These are phyloP conservation scores for Tinospora cordifolia DNA, from an alignment of 164 flowering plant genomes.

Conservation along the genomic window DNA sequence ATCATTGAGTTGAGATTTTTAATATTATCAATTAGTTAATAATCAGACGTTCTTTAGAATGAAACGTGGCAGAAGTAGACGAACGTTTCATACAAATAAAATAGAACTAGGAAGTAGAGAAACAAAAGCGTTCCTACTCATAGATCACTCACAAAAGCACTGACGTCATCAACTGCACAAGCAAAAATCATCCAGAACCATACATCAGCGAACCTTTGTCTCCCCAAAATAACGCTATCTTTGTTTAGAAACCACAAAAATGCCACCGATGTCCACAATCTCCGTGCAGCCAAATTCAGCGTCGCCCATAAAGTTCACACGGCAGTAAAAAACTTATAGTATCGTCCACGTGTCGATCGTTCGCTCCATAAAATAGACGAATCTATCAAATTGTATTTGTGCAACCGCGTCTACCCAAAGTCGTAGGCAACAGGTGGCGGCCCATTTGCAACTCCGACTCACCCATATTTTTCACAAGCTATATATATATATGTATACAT, in stretches of 20 bases:
- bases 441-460: not conserved
- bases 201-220: constrained; percentile 2
- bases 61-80: too few species aligned
- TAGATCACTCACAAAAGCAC: not conserved
- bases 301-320: not conserved
- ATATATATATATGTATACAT: too few species aligned
- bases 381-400: not conserved
- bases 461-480: not conserved
- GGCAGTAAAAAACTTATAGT: not conserved
- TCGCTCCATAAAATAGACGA: not conserved
- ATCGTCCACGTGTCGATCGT: not conserved
- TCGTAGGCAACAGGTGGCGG: constrained; percentile 3
- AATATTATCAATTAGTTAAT: too few species aligned
- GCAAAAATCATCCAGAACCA: not conserved
- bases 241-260: not conserved
- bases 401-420: not conserved
- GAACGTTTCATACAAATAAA: too few species aligned
- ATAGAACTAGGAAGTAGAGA: too few species aligned
- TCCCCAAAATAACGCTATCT: not conserved
- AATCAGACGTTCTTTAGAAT: too few species aligned
- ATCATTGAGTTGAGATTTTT: too few species aligned
- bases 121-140: not conserved
- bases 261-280: not conserved
- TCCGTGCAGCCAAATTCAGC: not conserved
- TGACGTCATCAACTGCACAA: constrained; percentile 8